phyloP scores from a whole-genome alignment of 2,329 filamentous ascomycete species.

The Beauveria brongniartii region DNA sequence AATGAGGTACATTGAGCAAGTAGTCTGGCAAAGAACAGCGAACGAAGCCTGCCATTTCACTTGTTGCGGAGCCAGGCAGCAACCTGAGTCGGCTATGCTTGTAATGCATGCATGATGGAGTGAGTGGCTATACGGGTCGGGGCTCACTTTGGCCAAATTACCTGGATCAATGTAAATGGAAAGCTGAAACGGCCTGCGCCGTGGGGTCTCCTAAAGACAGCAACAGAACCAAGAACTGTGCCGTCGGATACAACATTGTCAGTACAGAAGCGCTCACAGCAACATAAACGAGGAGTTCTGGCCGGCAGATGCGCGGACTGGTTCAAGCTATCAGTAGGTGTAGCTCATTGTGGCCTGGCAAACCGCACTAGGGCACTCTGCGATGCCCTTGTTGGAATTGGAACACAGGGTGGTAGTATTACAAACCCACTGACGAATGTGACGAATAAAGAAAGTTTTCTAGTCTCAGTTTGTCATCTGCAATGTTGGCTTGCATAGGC shows the following conservation, averaged over 20 bases:
- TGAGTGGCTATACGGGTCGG: background rate
- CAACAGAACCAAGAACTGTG: background rate
- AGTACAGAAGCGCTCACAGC: background rate
- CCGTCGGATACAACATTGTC: background rate
- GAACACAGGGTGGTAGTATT: background rate
- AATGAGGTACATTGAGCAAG: background rate
- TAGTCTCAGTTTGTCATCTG: background rate
- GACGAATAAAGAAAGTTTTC: background rate
- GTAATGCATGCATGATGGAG: background rate
- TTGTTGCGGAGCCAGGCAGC: background rate
- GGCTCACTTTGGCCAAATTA: background rate
- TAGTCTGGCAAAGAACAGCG: background rate
- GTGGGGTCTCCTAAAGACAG: background rate
- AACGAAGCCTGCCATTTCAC: background rate
- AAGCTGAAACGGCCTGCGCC: background rate
- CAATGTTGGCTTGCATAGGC: background rate
- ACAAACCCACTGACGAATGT: background rate
- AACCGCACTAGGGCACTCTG: background rate
- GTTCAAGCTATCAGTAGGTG: no score
- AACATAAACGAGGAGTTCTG: background rate
- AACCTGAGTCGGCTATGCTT: background rate
- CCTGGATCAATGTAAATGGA: background rate
- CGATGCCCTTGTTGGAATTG: background rate
- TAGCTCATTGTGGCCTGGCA: no score
- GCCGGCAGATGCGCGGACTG: background rate